Percentiles rank a stretch among this genome's conserved stretches.
phyloP scores from a whole-genome alignment of 345 rosid genomes.

The Carallia brachiata region DNA sequence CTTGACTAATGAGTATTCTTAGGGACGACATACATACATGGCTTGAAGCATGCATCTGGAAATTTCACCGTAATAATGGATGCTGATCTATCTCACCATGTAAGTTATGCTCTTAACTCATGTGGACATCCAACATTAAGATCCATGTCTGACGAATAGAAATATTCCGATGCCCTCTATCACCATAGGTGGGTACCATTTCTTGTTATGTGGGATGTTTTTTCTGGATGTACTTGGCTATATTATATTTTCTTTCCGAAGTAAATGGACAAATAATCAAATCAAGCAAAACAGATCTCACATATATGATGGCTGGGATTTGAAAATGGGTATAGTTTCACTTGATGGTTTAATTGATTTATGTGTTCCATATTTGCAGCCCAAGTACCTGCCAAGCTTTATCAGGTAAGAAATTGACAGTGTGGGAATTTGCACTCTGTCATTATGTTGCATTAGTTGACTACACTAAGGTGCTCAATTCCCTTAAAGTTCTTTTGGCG shows the following conservation, averaged over 20 bases:
- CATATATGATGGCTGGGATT: background rate
- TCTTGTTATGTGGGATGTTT: background rate
- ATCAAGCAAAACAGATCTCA: background rate
- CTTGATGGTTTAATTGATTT: slow-evolving; percentile 4
- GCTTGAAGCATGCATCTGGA: slow-evolving; percentile 90
- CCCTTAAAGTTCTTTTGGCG: slow-evolving; percentile 15
- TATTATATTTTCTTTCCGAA: background rate
- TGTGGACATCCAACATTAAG: background rate
- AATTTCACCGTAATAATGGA: slow-evolving; percentile 94
- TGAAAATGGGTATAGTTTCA: background rate
- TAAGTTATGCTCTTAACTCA: slow-evolving; percentile 33
- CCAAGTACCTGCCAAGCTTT: slow-evolving; percentile 89
- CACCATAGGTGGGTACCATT: background rate
- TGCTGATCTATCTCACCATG: slow-evolving; percentile 99
- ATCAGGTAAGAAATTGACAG: slow-evolving; percentile 62
- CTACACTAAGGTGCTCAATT: slow-evolving; percentile 2
- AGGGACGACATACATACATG: slow-evolving; percentile 94
- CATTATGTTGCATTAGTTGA: too few species aligned
- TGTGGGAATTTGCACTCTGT: background rate
- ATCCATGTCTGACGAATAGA: background rate
- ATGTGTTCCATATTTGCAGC: slow-evolving; percentile 49
- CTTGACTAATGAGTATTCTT: slow-evolving; percentile 24
- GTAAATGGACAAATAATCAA: background rate
- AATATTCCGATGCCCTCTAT: background rate
- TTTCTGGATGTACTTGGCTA: too few species aligned